Evolutionary conservation across 352 stramenopile species (phyloP).

Genomic region (Thraustochytrium sp.): DNA sequence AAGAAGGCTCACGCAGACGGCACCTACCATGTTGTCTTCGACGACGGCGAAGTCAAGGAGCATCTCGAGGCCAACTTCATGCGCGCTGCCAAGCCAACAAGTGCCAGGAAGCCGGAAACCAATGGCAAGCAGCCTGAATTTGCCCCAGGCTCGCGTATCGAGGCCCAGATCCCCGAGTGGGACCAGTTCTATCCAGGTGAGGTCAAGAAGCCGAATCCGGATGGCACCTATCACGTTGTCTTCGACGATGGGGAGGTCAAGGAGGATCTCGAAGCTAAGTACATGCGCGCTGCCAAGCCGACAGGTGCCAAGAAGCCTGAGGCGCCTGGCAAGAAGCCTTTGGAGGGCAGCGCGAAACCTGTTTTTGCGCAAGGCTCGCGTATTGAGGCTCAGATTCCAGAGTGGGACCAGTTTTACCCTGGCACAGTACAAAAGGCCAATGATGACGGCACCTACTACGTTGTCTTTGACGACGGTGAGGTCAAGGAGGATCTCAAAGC

Average conservation of each 20-base stretch:
- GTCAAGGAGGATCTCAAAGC: not conserved
- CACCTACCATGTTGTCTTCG: constrained; percentile 12
- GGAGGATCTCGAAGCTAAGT: not conserved
- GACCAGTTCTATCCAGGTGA: constrained; percentile 3
- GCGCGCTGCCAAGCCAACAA: no score
- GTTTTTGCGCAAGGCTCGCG: not conserved
- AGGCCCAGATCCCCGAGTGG: not conserved
- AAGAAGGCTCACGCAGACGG: not conserved
- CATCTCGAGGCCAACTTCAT: not conserved
- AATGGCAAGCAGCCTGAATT: no score
- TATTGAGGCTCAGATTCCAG: not conserved
- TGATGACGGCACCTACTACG: not conserved
- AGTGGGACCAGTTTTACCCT: constrained; percentile 31
- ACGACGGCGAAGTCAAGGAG: constrained; percentile 31
- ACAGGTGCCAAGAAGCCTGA: not conserved
- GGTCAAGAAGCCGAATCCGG: not conserved
- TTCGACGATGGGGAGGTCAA: constrained; percentile 18
- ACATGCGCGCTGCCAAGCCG: not conserved
- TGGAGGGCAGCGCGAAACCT: no score
- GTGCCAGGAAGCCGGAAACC: no score
- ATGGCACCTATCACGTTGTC: not conserved
- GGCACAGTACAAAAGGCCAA: not conserved
- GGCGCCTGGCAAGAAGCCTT: not conserved
- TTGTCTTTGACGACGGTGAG: constrained; percentile 30
- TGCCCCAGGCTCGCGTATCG: not conserved